Conservation (phyloP, 2,329 filamentous ascomycete genomes). For the Chalaropsis thielavioides region DNA sequence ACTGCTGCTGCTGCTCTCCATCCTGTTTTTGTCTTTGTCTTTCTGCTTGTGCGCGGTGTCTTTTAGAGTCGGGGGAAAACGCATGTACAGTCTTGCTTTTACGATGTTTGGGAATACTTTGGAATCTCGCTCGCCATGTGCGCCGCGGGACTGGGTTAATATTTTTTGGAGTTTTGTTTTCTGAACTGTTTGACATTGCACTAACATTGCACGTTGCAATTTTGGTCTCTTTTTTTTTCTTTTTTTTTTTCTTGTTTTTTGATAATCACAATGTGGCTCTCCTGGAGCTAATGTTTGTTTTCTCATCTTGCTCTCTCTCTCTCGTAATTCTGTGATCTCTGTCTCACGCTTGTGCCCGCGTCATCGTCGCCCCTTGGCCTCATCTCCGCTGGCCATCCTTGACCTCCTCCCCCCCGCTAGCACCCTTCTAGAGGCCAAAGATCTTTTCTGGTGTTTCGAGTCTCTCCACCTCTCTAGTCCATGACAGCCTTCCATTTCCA, state of each 20-base stretch:
- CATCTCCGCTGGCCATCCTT: neutral
- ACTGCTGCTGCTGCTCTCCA: neutral
- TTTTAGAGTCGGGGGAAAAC: slow-evolving; percentile 7
- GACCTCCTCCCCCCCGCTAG: neutral
- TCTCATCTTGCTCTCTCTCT: neutral
- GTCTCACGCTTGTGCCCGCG: neutral
- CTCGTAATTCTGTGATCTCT: neutral
- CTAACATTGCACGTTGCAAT: no score
- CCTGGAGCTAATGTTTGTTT: neutral
- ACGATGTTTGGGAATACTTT: slow-evolving; percentile 8
- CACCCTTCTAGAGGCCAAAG: neutral
- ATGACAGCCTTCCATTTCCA: neutral
- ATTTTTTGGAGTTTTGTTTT: slow-evolving; percentile 12
- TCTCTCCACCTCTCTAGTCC: no score
- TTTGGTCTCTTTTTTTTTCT: slow-evolving; percentile 1
- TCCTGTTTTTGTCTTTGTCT: neutral
- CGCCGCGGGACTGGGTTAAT: neutral
- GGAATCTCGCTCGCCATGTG: neutral
- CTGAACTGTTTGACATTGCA: neutral
- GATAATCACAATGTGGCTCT: slow-evolving; percentile 5
- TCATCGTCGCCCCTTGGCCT: neutral
- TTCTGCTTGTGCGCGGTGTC: neutral
- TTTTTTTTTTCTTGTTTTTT: slow-evolving; percentile 2
- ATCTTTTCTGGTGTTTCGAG: no score
- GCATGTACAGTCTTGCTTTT: slow-evolving; percentile 18